Evolutionary conservation across 2,329 filamentous ascomycete genomes (phyloP).

Genomic region (Aspergillus unguis): DNA sequence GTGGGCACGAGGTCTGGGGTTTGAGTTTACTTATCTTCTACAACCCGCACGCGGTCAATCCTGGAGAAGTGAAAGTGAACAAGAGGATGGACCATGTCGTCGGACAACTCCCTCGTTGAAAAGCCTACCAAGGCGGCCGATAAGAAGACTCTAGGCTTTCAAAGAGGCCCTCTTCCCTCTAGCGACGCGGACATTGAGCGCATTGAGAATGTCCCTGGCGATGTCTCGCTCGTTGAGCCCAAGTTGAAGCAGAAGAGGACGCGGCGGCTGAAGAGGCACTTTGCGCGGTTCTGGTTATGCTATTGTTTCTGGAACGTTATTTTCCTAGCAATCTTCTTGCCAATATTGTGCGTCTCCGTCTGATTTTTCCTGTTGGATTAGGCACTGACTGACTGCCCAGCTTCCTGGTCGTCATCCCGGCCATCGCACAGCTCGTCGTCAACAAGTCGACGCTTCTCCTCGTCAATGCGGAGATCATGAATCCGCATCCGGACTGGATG

Average conservation of each 20-base stretch:
- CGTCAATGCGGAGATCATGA: conserved; percentile 32
- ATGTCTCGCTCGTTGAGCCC: conserved; percentile 25
- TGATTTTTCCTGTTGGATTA: background rate
- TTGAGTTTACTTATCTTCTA: background rate
- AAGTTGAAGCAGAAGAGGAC: conserved; percentile 21
- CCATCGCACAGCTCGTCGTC: conserved; percentile 40
- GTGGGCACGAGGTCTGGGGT: background rate
- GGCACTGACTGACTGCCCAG: conserved; percentile 22
- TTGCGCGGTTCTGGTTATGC: conserved; percentile 39
- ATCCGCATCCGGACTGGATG: conserved; percentile 33
- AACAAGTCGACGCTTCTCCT: conserved; percentile 37
- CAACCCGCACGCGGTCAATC: no score
- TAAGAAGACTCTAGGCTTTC: conserved; percentile 29
- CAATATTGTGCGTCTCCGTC: conserved; percentile 34
- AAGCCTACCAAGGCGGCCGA: conserved; percentile 25
- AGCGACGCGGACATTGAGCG: conserved; percentile 24
- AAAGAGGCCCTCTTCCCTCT: conserved; percentile 28
- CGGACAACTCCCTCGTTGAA: conserved; percentile 22
- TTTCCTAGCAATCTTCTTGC: conserved; percentile 39
- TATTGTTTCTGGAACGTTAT: conserved; percentile 35
- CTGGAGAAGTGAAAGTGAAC: background rate
- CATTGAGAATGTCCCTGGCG: conserved; percentile 25
- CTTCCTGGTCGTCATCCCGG: conserved; percentile 41
- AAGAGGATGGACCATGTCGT: conserved; percentile 2
- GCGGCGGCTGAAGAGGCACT: conserved; percentile 33